Conservation (phyloP, 2,329 filamentous ascomycete genomes). For the Trichoderma lentiforme region DNA sequence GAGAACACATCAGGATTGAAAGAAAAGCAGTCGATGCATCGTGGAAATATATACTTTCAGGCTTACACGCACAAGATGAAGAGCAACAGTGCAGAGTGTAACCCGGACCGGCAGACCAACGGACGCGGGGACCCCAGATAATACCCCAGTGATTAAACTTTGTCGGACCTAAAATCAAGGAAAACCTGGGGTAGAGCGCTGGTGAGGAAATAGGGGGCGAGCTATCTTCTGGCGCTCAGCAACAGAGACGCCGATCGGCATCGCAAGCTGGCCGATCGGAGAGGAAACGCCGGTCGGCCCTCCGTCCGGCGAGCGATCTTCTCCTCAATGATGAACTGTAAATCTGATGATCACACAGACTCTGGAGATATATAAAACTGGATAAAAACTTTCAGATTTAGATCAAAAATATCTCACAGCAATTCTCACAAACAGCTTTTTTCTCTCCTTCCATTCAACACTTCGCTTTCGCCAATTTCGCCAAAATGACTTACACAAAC, state of each 20-base stretch:
- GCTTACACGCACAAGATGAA: neutral
- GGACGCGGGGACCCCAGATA: conserved; percentile 6
- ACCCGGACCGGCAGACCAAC: conserved; percentile 1
- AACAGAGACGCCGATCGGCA: conserved; percentile 5
- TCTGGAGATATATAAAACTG: conserved; percentile 1
- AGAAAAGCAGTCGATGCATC: neutral
- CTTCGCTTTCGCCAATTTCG: neutral
- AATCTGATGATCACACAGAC: neutral
- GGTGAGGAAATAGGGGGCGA: neutral
- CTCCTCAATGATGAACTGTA: neutral
- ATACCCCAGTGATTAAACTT: neutral
- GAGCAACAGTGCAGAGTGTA: neutral
- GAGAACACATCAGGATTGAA: neutral
- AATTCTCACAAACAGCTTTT: neutral
- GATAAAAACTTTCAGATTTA: neutral
- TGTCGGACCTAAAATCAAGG: neutral
- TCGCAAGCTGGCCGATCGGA: conserved; percentile 1
- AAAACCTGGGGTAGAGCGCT: neutral
- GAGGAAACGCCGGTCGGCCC: neutral
- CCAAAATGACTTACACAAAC: conserved; percentile 7
- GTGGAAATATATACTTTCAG: neutral
- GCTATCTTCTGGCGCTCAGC: neutral
- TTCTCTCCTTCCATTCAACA: neutral
- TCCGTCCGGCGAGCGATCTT: neutral
- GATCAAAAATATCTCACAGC: neutral